phyloP scores from a whole-genome alignment of 441 rosid genomes.

The Hura crepitans region DNA sequence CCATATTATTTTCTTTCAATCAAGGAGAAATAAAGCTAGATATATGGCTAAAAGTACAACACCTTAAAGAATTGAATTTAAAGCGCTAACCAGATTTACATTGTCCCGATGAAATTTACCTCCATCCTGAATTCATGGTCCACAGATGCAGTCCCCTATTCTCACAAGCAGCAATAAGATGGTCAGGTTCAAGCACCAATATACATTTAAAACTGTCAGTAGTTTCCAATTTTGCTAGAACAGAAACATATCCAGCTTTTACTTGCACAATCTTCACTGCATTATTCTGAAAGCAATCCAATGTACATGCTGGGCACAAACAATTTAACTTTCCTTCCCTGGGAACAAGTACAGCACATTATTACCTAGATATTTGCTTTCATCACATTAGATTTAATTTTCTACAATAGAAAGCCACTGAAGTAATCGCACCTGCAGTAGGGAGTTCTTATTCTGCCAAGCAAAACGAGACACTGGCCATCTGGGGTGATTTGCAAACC shows the following conservation, averaged over 20 bases:
- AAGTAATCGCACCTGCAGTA: slow-evolving; percentile 66
- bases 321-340: slow-evolving; percentile 72
- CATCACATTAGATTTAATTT: slow-evolving; percentile 7
- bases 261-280: slow-evolving; percentile 64
- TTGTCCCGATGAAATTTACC: slow-evolving; percentile 39
- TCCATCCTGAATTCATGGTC: slow-evolving; percentile 81
- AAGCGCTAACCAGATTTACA: slow-evolving; percentile 13
- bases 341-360: slow-evolving; percentile 25
- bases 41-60: background rate
- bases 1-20: background rate
- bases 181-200: slow-evolving; percentile 60
- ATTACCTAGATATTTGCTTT: slow-evolving; percentile 9
- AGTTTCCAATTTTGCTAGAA: slow-evolving; percentile 52
- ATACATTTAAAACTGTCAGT: slow-evolving; percentile 49
- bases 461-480: slow-evolving; percentile 60
- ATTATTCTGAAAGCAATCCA: slow-evolving; percentile 45
- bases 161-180: slow-evolving; percentile 62
- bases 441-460: slow-evolving; percentile 61
- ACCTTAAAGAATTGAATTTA: slow-evolving; percentile 16
- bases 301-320: slow-evolving; percentile 66
- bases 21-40: no score
- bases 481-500: slow-evolving; percentile 67
- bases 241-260: slow-evolving; percentile 64
- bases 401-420: slow-evolving; percentile 15
- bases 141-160: slow-evolving; percentile 70